phyloP scores from a whole-genome alignment of 2,329 filamentous ascomycete genomes.

The Ophiostoma montium region DNA sequence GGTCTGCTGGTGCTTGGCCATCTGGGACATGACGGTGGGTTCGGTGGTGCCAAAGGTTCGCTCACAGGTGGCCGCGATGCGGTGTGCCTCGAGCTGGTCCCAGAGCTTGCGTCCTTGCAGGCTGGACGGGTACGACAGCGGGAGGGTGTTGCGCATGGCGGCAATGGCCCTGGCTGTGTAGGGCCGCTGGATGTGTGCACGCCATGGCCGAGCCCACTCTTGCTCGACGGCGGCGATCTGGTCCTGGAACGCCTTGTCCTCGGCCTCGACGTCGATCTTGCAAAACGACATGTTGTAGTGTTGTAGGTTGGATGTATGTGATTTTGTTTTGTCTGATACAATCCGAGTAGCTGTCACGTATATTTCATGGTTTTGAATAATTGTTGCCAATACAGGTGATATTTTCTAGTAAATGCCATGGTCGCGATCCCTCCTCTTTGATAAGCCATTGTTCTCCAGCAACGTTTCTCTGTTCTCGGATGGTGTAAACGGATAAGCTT shows the following conservation, averaged over 20 bases:
- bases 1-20: slow-evolving; percentile 24
- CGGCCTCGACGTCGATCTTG: slow-evolving; percentile 14
- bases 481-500: too few relatives aligned
- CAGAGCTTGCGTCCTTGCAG: slow-evolving; percentile 23
- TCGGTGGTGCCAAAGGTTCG: slow-evolving; percentile 26
- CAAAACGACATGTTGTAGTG: slow-evolving; percentile 10
- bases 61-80: slow-evolving; percentile 21
- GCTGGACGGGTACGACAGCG: slow-evolving; percentile 18
- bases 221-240: slow-evolving; percentile 22
- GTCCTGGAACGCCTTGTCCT: slow-evolving; percentile 20
- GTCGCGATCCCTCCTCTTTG: too few relatives aligned
- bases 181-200: slow-evolving; percentile 19
- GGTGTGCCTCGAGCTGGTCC: slow-evolving; percentile 21
- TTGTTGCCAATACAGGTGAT: too few relatives aligned
- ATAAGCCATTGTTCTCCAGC: too few relatives aligned
- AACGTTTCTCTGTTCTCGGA: too few relatives aligned
- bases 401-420: too few relatives aligned
- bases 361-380: too few relatives aligned
- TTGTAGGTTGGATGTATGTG: background rate
- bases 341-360: too few relatives aligned
- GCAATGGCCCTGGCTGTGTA: slow-evolving; percentile 22
- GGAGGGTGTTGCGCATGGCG: slow-evolving; percentile 19
- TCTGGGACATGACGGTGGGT: slow-evolving; percentile 21
- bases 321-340: too few relatives aligned
- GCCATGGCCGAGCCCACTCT: slow-evolving; percentile 20